A percentile compares a stretch with the other conserved stretches of the same genome.
Conservation (phyloP, 495 filamentous ascomycete species). For the Penicillium diatomitis region DNA sequence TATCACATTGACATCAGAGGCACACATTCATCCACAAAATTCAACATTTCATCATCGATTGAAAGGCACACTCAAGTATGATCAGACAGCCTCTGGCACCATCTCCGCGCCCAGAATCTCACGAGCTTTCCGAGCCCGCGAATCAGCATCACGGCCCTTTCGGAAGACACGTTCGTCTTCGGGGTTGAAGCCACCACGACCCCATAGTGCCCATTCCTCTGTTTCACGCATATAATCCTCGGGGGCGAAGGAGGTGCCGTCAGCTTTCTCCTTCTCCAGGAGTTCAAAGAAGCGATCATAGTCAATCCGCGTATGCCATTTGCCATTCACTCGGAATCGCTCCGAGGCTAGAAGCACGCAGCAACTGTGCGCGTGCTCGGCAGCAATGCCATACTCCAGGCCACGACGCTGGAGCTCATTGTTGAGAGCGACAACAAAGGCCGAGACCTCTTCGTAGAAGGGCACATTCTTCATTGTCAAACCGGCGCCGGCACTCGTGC, state of each 20-base stretch:
- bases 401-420: slow-evolving; percentile 55
- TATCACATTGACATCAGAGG: too few relatives aligned
- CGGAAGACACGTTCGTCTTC: slow-evolving; percentile 74
- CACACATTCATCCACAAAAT: too few relatives aligned
- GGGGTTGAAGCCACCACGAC: slow-evolving; percentile 87
- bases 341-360: slow-evolving; percentile 77
- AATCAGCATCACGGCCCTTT: slow-evolving; percentile 49
- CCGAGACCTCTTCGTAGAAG: slow-evolving; percentile 78
- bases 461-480: slow-evolving; percentile 94
- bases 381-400: slow-evolving; percentile 78
- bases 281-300: slow-evolving; percentile 84
- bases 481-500: slow-evolving; percentile 67
- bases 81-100: background rate
- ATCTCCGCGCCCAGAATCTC: background rate
- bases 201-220: slow-evolving; percentile 92
- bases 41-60: too few relatives aligned
- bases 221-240: slow-evolving; percentile 88
- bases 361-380: slow-evolving; percentile 91
- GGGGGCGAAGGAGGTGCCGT: slow-evolving; percentile 59
- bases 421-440: slow-evolving; percentile 69
- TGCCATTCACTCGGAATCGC: slow-evolving; percentile 60
- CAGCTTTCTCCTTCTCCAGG: slow-evolving; percentile 52
- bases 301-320: slow-evolving; percentile 87
- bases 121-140: background rate
- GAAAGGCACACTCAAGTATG: too few relatives aligned